Base-by-base conservation (phyloP, 2,329 filamentous ascomycete genomes). In the Aaosphaeria arxii region DNA sequence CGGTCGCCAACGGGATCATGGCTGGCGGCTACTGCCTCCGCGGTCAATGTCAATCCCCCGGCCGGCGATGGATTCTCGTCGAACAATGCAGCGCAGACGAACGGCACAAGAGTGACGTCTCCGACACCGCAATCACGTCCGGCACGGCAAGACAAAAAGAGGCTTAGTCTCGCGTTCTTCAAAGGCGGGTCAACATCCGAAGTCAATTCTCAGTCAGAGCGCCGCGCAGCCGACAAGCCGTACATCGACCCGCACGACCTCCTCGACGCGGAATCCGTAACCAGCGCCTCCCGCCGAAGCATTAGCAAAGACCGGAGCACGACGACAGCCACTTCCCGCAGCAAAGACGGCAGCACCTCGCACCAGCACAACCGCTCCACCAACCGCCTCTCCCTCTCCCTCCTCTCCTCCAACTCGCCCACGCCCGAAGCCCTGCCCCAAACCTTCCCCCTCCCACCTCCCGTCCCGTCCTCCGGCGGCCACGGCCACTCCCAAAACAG, bases 71-170 rank as follows among this genome's bases (percentile, higher is more conserved):
- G 17, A 24, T 24, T 36, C 38, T 33, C 62, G 2, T 49, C 58
- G 4, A 52, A 43, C 6, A 59, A 61, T 30, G 47, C n/a, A 36
- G 4, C 33, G 4, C 33, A 36, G 4, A n/a, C 56, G 32, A 68
- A 67, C 40, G 64, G 64, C 40, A 56, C 54, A 4, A 49, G 56
- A 42, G 50, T 58, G 3, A 51, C 47, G 2, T 61, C 66, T 11
- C 58, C 64, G 1, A 36, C 45, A 2, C 46, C 57, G 5, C 52
- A 52, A 11, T 9, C 9, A 9, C 55, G 62, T 42, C 52, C 59
- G 4, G 59, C 56, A 5, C 65, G 66, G 6, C 64, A 71, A 48
- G 67, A 72, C 49, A 73, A 71, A 56, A 70, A 71, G 46, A 54
- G 68, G 30, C 57, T 67, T 24, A 71, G 67, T 51, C 62, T 72